Evolutionary conservation across 805 yeast species (phyloP).

Genomic region (Starmerella bombi): DNA sequence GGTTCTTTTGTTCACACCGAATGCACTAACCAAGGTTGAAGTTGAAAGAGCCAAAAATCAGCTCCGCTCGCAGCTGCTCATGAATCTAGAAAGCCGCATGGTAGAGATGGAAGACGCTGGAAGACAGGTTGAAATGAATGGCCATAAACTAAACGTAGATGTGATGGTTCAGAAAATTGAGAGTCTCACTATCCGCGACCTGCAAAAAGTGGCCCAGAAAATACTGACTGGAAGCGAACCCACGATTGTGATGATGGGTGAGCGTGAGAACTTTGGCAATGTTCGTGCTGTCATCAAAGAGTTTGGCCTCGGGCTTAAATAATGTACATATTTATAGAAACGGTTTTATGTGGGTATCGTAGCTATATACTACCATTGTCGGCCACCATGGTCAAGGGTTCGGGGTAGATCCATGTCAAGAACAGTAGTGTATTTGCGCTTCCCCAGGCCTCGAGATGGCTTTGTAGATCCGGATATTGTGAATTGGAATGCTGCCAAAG

Average conservation of each 20-base stretch:
- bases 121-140: slow-evolving; percentile 80
- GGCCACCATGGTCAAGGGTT: not conserved
- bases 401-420: slow-evolving; percentile 14
- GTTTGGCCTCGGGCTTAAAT: slow-evolving; percentile 56
- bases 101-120: slow-evolving; percentile 95
- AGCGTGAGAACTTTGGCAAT: slow-evolving; percentile 75
- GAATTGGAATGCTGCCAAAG: slow-evolving; percentile 27
- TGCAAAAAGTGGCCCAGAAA: slow-evolving; percentile 58
- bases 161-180: slow-evolving; percentile 78
- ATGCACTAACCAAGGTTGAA: slow-evolving; percentile 56
- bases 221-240: slow-evolving; percentile 69
- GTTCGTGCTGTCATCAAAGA: slow-evolving; percentile 47
- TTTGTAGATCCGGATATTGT: slow-evolving; percentile 31
- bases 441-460: slow-evolving; percentile 33
- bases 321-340: not conserved
- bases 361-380: not conserved
- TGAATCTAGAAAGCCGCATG: slow-evolving; percentile 85
- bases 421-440: slow-evolving; percentile 32
- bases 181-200: slow-evolving; percentile 49
- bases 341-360: no score
- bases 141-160: slow-evolving; percentile 53
- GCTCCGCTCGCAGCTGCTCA: slow-evolving; percentile 68
- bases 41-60: slow-evolving; percentile 86
- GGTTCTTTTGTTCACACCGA: slow-evolving; percentile 38
- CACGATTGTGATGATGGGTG: slow-evolving; percentile 83